Evolutionary conservation across 768 basidiomycete species (phyloP).

Genomic region (Paxillus rubicundulus): DNA sequence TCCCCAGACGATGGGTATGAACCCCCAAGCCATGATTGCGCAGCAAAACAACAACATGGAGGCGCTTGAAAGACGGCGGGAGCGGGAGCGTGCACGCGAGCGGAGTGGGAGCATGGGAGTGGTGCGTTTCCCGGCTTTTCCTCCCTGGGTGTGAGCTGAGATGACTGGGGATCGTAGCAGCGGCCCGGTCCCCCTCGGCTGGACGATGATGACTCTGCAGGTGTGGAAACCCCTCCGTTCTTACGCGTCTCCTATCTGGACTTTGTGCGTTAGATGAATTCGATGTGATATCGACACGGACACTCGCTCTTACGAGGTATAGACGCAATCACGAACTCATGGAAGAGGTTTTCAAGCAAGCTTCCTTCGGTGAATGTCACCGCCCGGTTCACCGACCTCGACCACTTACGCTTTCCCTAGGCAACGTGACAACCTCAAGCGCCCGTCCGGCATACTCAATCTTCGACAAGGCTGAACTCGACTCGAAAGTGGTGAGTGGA

Average conservation of each 20-base stretch:
- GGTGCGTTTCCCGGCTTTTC: conserved; percentile 30
- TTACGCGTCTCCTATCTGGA: background rate
- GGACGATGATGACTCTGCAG: conserved; percentile 68
- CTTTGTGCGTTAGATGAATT: conserved; percentile 47
- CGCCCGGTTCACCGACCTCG: background rate
- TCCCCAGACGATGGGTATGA: conserved; percentile 28
- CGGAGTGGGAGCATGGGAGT: conserved; percentile 40
- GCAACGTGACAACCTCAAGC: conserved; percentile 41
- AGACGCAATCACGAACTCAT: conserved; percentile 81
- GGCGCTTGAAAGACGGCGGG: conserved; percentile 60
- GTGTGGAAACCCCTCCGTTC: conserved; percentile 29
- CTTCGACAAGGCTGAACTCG: conserved; percentile 57
- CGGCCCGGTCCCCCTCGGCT: conserved; percentile 32
- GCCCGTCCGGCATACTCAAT: conserved; percentile 53
- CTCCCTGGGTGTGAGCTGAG: background rate
- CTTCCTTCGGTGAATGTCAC: conserved; percentile 51
- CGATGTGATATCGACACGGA: conserved; percentile 69
- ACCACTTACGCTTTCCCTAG: conserved; percentile 25
- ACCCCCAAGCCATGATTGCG: conserved; percentile 60
- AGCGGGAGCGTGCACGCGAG: conserved; percentile 54
- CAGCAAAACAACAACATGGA: conserved; percentile 76
- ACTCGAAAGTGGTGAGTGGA: conserved; percentile 51
- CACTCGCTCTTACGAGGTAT: conserved; percentile 70
- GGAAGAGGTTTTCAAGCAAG: conserved; percentile 76
- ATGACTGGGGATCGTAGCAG: conserved; percentile 16